Evolutionary conservation across 1,284 basidiomycete species (phyloP).

Genomic region (Cryptococcus depauperatus): DNA sequence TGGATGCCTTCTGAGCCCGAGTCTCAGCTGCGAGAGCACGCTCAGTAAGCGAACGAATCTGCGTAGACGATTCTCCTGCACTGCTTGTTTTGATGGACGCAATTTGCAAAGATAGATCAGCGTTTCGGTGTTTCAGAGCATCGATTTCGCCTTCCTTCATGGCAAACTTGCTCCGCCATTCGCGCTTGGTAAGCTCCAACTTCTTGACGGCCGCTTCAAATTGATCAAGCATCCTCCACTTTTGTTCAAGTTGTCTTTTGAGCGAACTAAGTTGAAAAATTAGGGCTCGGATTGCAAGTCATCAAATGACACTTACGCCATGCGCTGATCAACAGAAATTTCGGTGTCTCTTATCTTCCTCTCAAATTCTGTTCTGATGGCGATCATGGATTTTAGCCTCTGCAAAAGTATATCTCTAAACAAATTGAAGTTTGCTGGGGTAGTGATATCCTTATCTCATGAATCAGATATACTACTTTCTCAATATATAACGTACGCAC

Average conservation of each 20-base stretch:
- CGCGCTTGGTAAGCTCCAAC: conserved; percentile 70
- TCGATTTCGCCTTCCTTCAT: conserved; percentile 85
- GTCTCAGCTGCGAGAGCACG: conserved; percentile 75
- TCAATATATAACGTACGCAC: conserved; percentile 49
- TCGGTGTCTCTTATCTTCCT: conserved; percentile 76
- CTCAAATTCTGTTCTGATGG: conserved; percentile 79
- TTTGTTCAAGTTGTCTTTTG: conserved; percentile 75
- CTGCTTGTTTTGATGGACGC: conserved; percentile 58
- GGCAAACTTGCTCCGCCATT: conserved; percentile 75
- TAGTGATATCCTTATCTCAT: conserved; percentile 33
- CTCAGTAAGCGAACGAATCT: conserved; percentile 58
- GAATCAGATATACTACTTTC: neutral
- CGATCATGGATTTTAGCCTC: conserved; percentile 70
- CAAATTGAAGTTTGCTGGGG: conserved; percentile 69
- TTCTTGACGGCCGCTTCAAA: conserved; percentile 82
- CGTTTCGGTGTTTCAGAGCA: conserved; percentile 64
- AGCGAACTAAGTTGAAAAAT: no score
- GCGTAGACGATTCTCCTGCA: conserved; percentile 50
- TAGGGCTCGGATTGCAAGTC: no score
- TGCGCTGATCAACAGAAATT: conserved; percentile 39
- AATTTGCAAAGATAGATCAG: conserved; percentile 69
- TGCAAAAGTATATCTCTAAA: conserved; percentile 85
- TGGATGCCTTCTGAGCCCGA: conserved; percentile 66
- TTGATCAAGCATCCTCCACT: conserved; percentile 88
- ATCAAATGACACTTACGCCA: conserved; percentile 33